Conservation (phyloP, 2,329 filamentous ascomycete genomes). For the Hymenoscyphus repandus region DNA sequence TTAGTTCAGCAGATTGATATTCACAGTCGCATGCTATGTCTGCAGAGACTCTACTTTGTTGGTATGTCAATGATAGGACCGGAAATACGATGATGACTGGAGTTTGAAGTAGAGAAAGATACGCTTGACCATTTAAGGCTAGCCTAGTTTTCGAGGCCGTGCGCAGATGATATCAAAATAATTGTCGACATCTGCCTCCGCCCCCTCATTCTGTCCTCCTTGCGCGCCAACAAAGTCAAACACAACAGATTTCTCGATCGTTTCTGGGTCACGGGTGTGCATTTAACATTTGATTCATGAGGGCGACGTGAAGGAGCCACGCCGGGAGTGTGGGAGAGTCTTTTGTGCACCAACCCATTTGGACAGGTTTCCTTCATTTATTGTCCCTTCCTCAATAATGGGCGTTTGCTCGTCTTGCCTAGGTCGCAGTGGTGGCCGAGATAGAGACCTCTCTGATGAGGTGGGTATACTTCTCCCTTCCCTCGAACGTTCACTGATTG, state of each 20-base stretch:
- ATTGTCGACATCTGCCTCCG: neutral
- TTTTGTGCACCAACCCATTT: neutral
- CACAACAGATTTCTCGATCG: neutral
- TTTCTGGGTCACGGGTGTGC: neutral
- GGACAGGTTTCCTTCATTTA: conserved; percentile 4
- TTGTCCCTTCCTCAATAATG: conserved; percentile 36
- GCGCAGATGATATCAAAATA: neutral
- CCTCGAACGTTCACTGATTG: conserved; percentile 4
- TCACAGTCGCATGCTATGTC: too few species aligned
- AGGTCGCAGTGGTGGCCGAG: conserved; percentile 43
- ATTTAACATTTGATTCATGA: neutral
- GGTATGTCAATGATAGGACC: too few species aligned
- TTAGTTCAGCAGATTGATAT: too few species aligned
- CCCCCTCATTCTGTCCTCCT: neutral
- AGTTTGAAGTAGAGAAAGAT: too few species aligned
- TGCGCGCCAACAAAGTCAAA: neutral
- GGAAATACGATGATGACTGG: too few species aligned
- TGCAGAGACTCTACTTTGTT: too few species aligned
- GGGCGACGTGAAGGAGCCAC: neutral
- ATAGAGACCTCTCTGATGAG: conserved; percentile 48
- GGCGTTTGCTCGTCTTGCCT: conserved; percentile 58
- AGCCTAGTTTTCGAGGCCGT: neutral
- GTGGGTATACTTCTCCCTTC: conserved; percentile 33
- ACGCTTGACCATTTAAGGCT: too few species aligned
- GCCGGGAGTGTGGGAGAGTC: conserved; percentile 1